Conservation (phyloP, 192 early-diverging fungal genomes). For the Dissophora ornata region DNA sequence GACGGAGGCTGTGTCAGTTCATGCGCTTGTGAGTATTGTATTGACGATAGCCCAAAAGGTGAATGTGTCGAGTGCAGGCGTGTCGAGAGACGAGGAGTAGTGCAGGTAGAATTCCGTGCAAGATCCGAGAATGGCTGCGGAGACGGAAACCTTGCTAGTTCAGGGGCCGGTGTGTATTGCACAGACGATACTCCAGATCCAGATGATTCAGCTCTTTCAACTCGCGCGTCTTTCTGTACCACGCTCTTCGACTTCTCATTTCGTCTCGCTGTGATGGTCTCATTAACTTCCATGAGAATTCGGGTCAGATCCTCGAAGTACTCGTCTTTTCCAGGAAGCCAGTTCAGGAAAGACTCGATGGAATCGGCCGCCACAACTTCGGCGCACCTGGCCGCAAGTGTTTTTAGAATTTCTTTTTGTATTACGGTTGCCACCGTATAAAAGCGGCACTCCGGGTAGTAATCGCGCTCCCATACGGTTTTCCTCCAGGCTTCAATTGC, state of each 20-base stretch:
- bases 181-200: neutral
- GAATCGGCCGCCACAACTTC: constrained; percentile 6
- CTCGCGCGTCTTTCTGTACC: too few relatives aligned
- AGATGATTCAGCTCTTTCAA: neutral
- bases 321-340: neutral
- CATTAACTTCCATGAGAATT: constrained; percentile 5
- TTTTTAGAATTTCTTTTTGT: neutral
- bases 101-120: too few relatives aligned
- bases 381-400: constrained; percentile 3
- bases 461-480: neutral
- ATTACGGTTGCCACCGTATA: neutral
- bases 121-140: constrained; percentile 2
- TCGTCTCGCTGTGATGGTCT: neutral
- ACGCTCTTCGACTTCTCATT: too few relatives aligned
- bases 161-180: neutral
- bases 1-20: too few relatives aligned
- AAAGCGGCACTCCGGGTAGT: neutral
- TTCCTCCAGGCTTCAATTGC: constrained; percentile 3
- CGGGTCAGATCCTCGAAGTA: neutral
- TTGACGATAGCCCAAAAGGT: too few relatives aligned
- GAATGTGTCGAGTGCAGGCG: too few relatives aligned
- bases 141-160: constrained; percentile 1
- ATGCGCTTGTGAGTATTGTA: too few relatives aligned
- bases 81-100: too few relatives aligned
- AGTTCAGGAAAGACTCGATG: constrained; percentile 6